Base-by-base conservation (phyloP, 164 flowering plant species). In the Magnolia kwangsiensis region DNA sequence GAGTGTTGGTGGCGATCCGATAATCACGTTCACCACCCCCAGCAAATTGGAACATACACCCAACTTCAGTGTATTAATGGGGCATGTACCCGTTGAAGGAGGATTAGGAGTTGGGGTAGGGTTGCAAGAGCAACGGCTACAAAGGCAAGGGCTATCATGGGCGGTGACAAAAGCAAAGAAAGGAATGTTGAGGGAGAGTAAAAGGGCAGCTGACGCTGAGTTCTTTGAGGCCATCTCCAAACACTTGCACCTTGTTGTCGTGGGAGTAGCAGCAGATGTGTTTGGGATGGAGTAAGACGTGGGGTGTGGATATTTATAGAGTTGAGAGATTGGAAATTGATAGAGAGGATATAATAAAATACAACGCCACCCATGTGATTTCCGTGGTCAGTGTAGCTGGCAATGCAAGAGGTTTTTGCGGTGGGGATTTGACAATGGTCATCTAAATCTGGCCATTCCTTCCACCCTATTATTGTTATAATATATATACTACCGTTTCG, bases 1-100 rank as follows among this genome's bases (percentile, higher is more conserved):
- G 1, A 68, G 29, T 16, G 68, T 73, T 0, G 90, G 84, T 7
- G 91, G 90, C 5, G 65, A 69, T 2, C 92, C 96, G 0, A 90
- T 31, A 1, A 83, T 77, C 21, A 80, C 65, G 50, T 84, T 78
- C 10, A 88, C 73, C 79, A 85, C 61, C 1, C 77, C 72, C 3
- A 89, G 88, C 75, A 90, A 49, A 76, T 86, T 75, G 4, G 82
- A 86, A 45, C 95, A 89, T 0, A 88, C 87, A 3, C 92, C 92
- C 7, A 89, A 59, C 70, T 88, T 89, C 8, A 88, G 81, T 27
- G 86, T 76, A 72, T 88, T 90, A 61, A 66, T 83, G 0, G 92
- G 89, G 82, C 95, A 89, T 1, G 69, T 78, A 13, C 75, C 76
- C 31, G 65, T 29, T 16, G 77, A 24, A 7, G 89, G 72, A 24